Evolutionary conservation across 768 basidiomycete species (phyloP), one percentile per base, ranked within the genome.

Genomic region (Cystobasidium tubakii): DNA sequence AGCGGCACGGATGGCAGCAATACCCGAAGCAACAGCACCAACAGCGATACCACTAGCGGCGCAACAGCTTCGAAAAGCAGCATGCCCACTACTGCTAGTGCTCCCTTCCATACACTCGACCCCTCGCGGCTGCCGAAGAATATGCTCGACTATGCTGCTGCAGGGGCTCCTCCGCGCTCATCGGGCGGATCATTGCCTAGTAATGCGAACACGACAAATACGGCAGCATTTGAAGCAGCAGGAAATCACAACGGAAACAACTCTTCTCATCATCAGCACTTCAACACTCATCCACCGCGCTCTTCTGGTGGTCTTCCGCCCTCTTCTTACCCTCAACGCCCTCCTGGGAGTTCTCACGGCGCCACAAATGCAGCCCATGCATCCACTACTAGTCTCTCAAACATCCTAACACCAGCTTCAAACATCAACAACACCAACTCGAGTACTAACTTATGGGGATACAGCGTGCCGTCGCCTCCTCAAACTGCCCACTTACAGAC

Each of bases 391-490:
- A 50, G 46, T 50, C 21, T 50, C n/a, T 50, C n/a, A 50, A 50
- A 50, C 21, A 19, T 3, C n/a, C 21, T n/a, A 50, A 21, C 12
- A 17, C 4, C 46, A 15, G 10, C 21, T 50, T 9, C 46, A 17
- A 25, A 29, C 57, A 60, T 29, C 57, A 29, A 60, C 27, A 60
- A 60, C 21, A 60, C 25, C 27, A 31, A 21, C 21, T 60, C 57
- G 2, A 12, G 57, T 60, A 60, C 57, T 6, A 60, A 60, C 23
- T 23, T 60, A 29, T 60, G 57, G 57, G 57, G 57, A 29, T 60
- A 60, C 57, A 15, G 13, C 25, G 57, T 60, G 13, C 57, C 57
- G 12, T 60, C 57, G 57, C 57, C 57, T 12, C 57, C 57, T 60
- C 57, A 60, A 60, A 60, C 57, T 60, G 57, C 57, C 23, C 57